Percentiles rank a stretch among this genome's conserved stretches.
These are phyloP conservation scores for Aspergillus oerlinghausenensis DNA, from an alignment of 2,329 filamentous ascomycete genomes.

Conservation along the genomic window DNA sequence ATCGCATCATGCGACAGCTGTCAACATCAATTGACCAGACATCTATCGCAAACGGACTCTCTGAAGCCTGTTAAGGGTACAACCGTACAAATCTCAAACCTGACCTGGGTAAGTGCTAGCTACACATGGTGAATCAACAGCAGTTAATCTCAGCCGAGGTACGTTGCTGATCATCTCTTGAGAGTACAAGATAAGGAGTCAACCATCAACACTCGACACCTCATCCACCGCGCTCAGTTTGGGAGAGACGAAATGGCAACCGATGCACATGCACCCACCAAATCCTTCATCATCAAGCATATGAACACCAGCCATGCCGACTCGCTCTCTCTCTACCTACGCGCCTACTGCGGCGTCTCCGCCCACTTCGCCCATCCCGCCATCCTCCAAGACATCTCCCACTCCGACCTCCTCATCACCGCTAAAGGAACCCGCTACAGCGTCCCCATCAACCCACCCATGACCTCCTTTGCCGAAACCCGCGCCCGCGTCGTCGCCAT, in stretches of 20 bases:
- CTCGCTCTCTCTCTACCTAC: conserved; percentile 73
- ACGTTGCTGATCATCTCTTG: too few relatives aligned
- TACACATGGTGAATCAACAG: too few relatives aligned
- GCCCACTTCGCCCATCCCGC: conserved; percentile 53
- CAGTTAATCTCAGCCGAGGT: too few relatives aligned
- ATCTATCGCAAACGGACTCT: too few relatives aligned
- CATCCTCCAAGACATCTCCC: conserved; percentile 60
- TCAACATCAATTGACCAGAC: too few relatives aligned
- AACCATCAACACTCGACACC: not conserved
- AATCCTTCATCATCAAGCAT: conserved; percentile 66
- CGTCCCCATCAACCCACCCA: conserved; percentile 65
- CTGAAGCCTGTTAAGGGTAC: too few relatives aligned
- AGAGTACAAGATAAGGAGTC: not conserved
- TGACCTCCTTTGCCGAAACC: conserved; percentile 63
- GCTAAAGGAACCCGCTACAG: conserved; percentile 42
- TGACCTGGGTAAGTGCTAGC: too few relatives aligned
- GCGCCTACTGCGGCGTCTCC: conserved; percentile 61
- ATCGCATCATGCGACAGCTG: too few relatives aligned
- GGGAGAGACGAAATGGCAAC: not conserved
- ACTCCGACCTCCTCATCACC: conserved; percentile 60
- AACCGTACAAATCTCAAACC: too few relatives aligned
- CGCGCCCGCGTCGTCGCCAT: conserved; percentile 69
- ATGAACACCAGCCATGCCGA: conserved; percentile 81
- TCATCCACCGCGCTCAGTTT: not conserved
- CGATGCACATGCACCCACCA: conserved; percentile 8